Evolutionary conservation across 352 stramenopile genomes (phyloP).

Genomic region (Phytophthora crassamura): DNA sequence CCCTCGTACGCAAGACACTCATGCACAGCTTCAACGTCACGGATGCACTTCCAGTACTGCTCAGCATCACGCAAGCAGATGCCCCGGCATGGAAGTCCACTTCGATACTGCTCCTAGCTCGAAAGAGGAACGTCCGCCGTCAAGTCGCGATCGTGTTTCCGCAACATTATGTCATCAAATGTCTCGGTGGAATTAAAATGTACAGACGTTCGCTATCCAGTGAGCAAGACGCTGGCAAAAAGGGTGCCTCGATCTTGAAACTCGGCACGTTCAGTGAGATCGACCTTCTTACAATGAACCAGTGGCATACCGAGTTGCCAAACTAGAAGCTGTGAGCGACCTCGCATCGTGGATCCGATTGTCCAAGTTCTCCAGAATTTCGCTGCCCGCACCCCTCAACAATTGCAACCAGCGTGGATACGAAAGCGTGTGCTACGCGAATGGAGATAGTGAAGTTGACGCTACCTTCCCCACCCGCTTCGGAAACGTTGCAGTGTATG

Average conservation of each 20-base stretch:
- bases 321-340: background rate
- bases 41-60: background rate
- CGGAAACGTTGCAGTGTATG: background rate
- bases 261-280: conserved; percentile 3
- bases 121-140: background rate
- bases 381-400: conserved; percentile 3
- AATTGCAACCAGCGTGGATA: conserved; percentile 7
- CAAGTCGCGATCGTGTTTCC: conserved; percentile 10
- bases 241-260: conserved; percentile 2
- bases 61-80: background rate
- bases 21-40: background rate
- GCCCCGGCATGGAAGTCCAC: conserved; percentile 2
- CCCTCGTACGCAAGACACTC: conserved; percentile 6
- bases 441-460: conserved; percentile 4
- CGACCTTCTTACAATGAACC: conserved; percentile 1
- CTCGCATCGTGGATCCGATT: background rate
- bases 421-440: conserved; percentile 5
- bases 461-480: background rate
- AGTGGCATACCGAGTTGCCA: background rate
- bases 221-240: background rate
- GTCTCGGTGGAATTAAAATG: background rate
- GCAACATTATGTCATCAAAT: background rate
- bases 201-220: conserved; percentile 9
- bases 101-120: background rate
- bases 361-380: conserved; percentile 4